These are phyloP conservation scores for Colletotrichum plurivorum DNA, from an alignment of 2,329 filamentous ascomycete species.

Conservation along the genomic window DNA sequence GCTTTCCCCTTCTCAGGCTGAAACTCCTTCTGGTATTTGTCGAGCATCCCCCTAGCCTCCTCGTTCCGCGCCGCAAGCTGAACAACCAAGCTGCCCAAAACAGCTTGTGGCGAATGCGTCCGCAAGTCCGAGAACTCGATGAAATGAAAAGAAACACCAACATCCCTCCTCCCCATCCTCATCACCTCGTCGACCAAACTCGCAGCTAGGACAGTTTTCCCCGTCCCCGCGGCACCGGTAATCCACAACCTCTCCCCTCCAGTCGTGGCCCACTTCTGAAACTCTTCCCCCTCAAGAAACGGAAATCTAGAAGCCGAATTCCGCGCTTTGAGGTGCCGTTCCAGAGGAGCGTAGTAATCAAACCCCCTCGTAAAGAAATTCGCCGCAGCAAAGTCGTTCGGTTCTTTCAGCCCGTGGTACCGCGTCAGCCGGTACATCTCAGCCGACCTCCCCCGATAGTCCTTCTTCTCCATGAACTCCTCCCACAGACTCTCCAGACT, in stretches of 20 bases:
- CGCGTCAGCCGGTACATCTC: background rate
- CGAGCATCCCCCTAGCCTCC: background rate
- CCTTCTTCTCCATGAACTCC: background rate
- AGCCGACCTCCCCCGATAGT: background rate
- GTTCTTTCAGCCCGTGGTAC: background rate
- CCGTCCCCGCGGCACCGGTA: slow-evolving; percentile 3
- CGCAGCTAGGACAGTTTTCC: background rate
- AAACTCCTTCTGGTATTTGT: background rate
- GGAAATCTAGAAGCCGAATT: background rate
- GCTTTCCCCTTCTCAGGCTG: background rate
- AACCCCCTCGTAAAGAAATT: background rate
- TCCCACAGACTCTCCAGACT: background rate
- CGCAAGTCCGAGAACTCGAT: background rate
- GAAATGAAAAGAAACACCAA: background rate
- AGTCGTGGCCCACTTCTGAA: background rate
- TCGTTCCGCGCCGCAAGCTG: slow-evolving; percentile 1
- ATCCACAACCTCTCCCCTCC: background rate
- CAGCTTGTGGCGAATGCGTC: background rate
- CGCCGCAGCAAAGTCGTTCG: background rate
- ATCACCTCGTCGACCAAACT: background rate
- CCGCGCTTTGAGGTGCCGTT: background rate
- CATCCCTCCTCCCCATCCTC: background rate
- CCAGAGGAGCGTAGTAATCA: background rate
- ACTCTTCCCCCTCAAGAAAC: background rate
- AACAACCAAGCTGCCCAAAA: slow-evolving; percentile 7